A percentile compares a stretch with the other conserved stretches of the same genome.
phyloP scores from a whole-genome alignment of 192 early-diverging fungal genomes.

The Coemansia sp. region DNA sequence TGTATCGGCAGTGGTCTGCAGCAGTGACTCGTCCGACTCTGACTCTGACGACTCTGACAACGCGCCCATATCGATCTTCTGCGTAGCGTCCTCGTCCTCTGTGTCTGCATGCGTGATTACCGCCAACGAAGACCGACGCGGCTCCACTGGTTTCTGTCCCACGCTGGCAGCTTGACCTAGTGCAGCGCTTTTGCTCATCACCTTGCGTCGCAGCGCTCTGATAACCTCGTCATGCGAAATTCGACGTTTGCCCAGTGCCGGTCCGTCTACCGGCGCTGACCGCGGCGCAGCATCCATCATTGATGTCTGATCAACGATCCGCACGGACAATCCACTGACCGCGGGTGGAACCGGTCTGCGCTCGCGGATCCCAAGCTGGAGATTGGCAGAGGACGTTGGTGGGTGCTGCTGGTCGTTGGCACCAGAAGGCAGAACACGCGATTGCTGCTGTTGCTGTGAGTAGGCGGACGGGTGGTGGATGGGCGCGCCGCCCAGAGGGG shows the following conservation, averaged over 20 bases:
- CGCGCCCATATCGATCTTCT: not conserved
- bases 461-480: slow-evolving; percentile 54
- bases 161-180: slow-evolving; percentile 2
- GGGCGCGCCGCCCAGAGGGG: slow-evolving; percentile 38
- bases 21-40: slow-evolving; percentile 8
- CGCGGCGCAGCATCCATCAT: slow-evolving; percentile 25
- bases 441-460: slow-evolving; percentile 3
- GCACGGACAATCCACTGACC: slow-evolving; percentile 45
- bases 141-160: slow-evolving; percentile 2
- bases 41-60: slow-evolving; percentile 8
- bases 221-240: slow-evolving; percentile 56
- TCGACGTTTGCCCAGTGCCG: slow-evolving; percentile 36
- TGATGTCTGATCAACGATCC: slow-evolving; percentile 18
- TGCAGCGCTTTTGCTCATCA: slow-evolving; percentile 40
- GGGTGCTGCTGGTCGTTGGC: slow-evolving; percentile 8
- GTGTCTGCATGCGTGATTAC: slow-evolving; percentile 5
- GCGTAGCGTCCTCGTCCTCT: slow-evolving; percentile 8
- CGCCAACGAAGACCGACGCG: slow-evolving; percentile 33
- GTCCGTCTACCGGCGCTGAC: slow-evolving; percentile 54
- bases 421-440: slow-evolving; percentile 10
- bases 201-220: slow-evolving; percentile 56
- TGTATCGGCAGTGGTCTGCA: not conserved
- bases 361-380: slow-evolving; percentile 14
- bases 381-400: not conserved
- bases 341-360: slow-evolving; percentile 39